Evolutionary conservation across 2,329 filamentous ascomycete species (phyloP).

Genomic region (Diaporthe eres): DNA sequence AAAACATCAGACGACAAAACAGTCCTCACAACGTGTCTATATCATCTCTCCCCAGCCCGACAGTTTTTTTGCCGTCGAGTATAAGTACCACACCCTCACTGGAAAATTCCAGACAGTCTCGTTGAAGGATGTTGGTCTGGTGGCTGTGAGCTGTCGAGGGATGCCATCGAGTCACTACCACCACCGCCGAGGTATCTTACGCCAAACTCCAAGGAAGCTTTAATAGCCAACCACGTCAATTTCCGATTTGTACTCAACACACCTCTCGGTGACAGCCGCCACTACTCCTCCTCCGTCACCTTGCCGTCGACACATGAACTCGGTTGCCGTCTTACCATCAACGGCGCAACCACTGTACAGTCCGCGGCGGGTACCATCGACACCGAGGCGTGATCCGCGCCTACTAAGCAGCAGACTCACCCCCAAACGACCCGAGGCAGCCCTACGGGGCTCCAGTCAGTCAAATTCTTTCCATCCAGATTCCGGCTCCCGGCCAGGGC

Average conservation of each 20-base stretch:
- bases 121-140: constrained; percentile 37
- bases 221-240: constrained; percentile 39
- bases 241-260: constrained; percentile 39
- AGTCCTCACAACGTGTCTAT: constrained; percentile 17
- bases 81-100: constrained; percentile 1
- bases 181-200: constrained; percentile 41
- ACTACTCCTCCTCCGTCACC: constrained; percentile 46
- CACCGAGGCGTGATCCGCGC: constrained; percentile 50
- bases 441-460: constrained; percentile 67
- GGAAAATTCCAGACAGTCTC: constrained; percentile 33
- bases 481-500: constrained; percentile 80
- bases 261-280: constrained; percentile 43
- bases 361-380: constrained; percentile 48
- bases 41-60: neutral
- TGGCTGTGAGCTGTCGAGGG: constrained; percentile 32
- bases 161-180: constrained; percentile 27
- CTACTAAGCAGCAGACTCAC: constrained; percentile 45
- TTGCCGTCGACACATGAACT: constrained; percentile 54
- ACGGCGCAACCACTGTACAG: constrained; percentile 48
- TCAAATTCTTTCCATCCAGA: constrained; percentile 73
- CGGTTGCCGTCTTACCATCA: constrained; percentile 49
- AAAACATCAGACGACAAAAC: constrained; percentile 64
- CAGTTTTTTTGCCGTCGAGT: neutral
- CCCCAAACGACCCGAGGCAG: constrained; percentile 55
- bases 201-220: constrained; percentile 34